Conservation (phyloP, 208 protist species). For the Acanthamoeba triangularis region DNA sequence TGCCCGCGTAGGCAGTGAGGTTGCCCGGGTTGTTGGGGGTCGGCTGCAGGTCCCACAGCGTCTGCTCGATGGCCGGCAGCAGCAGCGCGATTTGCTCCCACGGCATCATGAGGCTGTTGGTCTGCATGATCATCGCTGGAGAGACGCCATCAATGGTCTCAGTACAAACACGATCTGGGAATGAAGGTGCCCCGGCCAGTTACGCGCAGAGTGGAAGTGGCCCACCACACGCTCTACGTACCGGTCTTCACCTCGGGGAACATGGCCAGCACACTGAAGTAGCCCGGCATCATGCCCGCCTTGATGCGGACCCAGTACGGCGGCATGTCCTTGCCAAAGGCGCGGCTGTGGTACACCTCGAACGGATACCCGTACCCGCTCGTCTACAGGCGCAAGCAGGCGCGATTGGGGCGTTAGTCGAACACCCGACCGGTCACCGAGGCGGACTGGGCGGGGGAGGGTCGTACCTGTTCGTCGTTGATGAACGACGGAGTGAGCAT, state of each 20-base stretch:
- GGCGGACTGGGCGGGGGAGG: too few relatives aligned
- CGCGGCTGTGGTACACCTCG: conserved; percentile 57
- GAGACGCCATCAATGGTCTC: too few relatives aligned
- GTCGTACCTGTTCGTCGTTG: background rate
- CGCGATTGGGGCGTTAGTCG: too few relatives aligned
- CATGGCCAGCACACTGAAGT: background rate
- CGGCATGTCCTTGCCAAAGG: background rate
- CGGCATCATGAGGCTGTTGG: background rate
- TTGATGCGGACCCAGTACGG: conserved; percentile 10
- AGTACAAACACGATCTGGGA: background rate
- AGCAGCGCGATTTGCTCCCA: background rate
- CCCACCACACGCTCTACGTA: too few relatives aligned
- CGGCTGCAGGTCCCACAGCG: conserved; percentile 48
- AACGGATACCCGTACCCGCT: background rate
- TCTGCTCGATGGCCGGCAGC: background rate
- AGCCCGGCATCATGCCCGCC: conserved; percentile 41
- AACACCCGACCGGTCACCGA: background rate
- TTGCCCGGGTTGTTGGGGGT: background rate
- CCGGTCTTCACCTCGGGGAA: conserved; percentile 48
- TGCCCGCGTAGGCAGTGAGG: background rate
- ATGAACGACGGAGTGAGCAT: conserved; percentile 41
- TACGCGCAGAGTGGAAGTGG: too few relatives aligned
- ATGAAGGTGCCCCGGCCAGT: background rate
- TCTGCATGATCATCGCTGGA: background rate
- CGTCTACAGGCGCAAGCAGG: background rate